Base-by-base conservation (phyloP, 805 yeast species). In the Blastobotrys peoriensis region DNA sequence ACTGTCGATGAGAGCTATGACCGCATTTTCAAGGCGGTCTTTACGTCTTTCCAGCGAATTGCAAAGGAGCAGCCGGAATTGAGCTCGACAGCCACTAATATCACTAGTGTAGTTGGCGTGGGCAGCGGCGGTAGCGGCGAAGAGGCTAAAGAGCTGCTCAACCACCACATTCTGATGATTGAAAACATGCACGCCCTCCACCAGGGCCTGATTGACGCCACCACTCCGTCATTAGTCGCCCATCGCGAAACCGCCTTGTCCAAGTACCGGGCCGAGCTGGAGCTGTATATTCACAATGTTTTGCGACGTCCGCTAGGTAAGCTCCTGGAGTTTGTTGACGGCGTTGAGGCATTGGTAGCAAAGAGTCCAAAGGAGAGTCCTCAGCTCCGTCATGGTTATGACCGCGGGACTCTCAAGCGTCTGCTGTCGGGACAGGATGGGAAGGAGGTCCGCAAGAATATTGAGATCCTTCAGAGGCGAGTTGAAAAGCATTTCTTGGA, bases 231-330 rank as follows among this genome's bases (percentile, higher is more conserved):
- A 10, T 35, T 54, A 13, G 45, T 38, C 33, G 19, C 33, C 10
- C 36, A 46, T 20, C 33, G 37, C 19, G 33, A 19, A 9, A 38
- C 20, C 19, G 49, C 58, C 3, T 43, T 43, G 38, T 35, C 47
- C 2, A 43, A 40, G 30, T 58, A 55, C 41, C 45, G 55, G 8
- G 48, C 47, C 9, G 62, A 62, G n/a, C 47, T 64, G 27, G 53
- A 47, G n/a, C 45, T 45, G 1, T 82, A 78, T 59, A 70, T 79
- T 9, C 60, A 58, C n/a, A 55, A 54, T n/a, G 61, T 81, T 13
- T 58, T 79, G 35, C 62, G 67, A 44, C 70, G 79, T 38, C 70
- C 78, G 19, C 70, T 87, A 55, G 91, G 93, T 0, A 83, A 82
- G 55, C 55, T 88, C 40, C 66, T 77, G 13, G 78, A 76, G 21